A percentile compares a stretch with the other conserved stretches of the same genome.
Evolutionary conservation across 1,139 yeast species (phyloP).

Genomic region (Nadsonia starkeyi-henricii): DNA sequence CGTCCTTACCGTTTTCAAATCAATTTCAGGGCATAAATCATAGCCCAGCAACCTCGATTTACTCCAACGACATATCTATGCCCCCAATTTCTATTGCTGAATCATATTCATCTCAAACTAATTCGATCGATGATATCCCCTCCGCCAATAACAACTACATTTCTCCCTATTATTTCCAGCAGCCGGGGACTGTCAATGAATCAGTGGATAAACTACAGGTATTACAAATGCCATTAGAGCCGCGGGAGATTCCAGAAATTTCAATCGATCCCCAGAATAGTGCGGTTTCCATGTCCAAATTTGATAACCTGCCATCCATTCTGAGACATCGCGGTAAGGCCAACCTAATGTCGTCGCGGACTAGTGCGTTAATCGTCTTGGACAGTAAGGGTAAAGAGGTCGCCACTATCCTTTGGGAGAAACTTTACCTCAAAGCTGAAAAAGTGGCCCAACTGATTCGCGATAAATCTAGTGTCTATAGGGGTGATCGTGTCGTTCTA

Average conservation of each 20-base stretch:
- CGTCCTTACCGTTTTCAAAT: slow-evolving; percentile 1
- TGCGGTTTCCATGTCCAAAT: slow-evolving; percentile 22
- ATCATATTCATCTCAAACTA: not conserved
- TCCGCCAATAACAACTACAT: not conserved
- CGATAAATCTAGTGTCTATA: slow-evolving; percentile 57
- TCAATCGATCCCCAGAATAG: slow-evolving; percentile 24
- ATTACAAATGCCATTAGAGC: slow-evolving; percentile 28
- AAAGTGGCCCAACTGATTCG: slow-evolving; percentile 78
- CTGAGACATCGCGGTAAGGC: slow-evolving; percentile 57
- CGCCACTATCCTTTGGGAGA: slow-evolving; percentile 76
- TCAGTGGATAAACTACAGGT: too few relatives aligned
- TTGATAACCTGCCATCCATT: slow-evolving; percentile 56
- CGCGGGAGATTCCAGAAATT: slow-evolving; percentile 27
- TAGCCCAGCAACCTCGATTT: not conserved
- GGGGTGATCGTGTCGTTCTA: slow-evolving; percentile 72
- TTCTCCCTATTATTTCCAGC: not conserved
- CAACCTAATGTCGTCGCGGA: slow-evolving; percentile 33
- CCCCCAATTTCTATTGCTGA: not conserved
- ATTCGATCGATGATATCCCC: not conserved
- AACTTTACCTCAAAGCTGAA: slow-evolving; percentile 67
- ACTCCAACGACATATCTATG: not conserved
- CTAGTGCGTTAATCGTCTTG: slow-evolving; percentile 56
- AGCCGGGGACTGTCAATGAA: not conserved
- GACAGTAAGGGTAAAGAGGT: slow-evolving; percentile 76
- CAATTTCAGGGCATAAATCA: not conserved